A percentile compares a stretch with the other conserved stretches of the same genome.
Conservation (phyloP, 495 filamentous ascomycete species). For the Durotheca rogersii region DNA sequence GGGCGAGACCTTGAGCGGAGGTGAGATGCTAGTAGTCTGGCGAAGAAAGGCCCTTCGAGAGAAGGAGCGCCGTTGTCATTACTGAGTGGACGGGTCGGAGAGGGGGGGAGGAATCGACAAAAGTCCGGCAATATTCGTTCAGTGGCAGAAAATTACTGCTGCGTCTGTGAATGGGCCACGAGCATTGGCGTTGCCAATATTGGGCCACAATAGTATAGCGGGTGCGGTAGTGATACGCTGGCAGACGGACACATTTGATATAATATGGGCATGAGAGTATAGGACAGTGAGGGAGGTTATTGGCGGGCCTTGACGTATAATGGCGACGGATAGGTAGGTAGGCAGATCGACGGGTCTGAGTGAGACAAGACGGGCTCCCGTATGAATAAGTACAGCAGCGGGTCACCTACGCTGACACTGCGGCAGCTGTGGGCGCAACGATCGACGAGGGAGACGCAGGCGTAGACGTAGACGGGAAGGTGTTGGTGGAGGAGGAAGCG, state of each 20-base stretch:
- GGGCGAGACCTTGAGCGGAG: conserved; percentile 1
- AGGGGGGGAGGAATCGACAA: not conserved
- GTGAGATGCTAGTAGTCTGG: conserved; percentile 4
- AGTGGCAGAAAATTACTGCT: conserved; percentile 12
- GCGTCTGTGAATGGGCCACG: conserved; percentile 21
- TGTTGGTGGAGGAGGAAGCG: conserved; percentile 10
- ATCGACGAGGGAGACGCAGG: no score
- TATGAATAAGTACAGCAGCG: not conserved
- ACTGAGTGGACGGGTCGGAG: conserved; percentile 8
- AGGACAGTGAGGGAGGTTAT: no score
- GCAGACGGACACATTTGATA: conserved; percentile 24
- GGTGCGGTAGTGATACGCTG: no score
- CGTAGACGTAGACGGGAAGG: not conserved
- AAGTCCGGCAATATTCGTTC: conserved; percentile 14
- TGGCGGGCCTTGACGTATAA: no score
- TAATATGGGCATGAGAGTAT: no score
- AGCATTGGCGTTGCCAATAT: no score
- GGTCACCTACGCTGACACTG: conserved; percentile 15
- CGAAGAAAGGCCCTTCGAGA: conserved; percentile 4
- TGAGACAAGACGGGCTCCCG: no score
- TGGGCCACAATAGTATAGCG: no score
- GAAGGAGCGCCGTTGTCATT: conserved; percentile 15
- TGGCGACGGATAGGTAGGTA: no score
- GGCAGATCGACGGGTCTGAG: no score
- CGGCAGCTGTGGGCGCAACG: conserved; percentile 8